phyloP scores from a whole-genome alignment of 1,284 basidiomycete genomes.

The Rhodotorula sp. region DNA sequence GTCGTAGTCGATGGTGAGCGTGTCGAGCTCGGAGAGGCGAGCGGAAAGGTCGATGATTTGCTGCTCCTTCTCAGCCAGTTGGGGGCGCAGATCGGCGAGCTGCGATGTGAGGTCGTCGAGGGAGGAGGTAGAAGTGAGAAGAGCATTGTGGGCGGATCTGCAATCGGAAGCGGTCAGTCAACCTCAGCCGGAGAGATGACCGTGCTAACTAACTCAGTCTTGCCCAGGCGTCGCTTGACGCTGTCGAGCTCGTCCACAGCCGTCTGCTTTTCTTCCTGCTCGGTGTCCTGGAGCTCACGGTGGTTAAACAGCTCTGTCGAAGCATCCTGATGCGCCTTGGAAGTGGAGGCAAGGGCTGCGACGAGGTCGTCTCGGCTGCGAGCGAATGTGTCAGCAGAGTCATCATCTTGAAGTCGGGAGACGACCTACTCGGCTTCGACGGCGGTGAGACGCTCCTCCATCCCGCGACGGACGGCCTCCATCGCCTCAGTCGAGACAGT shows the following conservation, averaged over 20 bases:
- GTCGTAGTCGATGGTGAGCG: background rate
- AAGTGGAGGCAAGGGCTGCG: background rate
- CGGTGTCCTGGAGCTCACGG: background rate
- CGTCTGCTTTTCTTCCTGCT: background rate
- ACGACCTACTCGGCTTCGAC: background rate
- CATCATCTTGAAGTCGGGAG: background rate
- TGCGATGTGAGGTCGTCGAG: background rate
- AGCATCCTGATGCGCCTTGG: background rate
- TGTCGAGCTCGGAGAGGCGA: background rate
- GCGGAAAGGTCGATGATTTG: background rate
- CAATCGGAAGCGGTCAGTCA: background rate
- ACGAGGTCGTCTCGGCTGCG: background rate
- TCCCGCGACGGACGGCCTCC: background rate
- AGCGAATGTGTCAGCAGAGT: background rate
- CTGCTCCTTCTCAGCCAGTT: background rate
- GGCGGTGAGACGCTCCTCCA: background rate
- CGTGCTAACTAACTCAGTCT: background rate
- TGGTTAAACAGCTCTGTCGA: too few relatives aligned
- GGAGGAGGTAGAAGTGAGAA: background rate
- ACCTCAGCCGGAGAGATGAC: too few relatives aligned
- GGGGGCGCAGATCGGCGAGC: constrained; percentile 1
- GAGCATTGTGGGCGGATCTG: background rate
- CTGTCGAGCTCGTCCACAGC: background rate
- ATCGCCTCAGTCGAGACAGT: background rate
- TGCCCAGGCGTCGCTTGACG: background rate